Evolutionary conservation across 108 stramenopile species (phyloP).

Genomic region (Cyclotella choctawhatcheeana): DNA sequence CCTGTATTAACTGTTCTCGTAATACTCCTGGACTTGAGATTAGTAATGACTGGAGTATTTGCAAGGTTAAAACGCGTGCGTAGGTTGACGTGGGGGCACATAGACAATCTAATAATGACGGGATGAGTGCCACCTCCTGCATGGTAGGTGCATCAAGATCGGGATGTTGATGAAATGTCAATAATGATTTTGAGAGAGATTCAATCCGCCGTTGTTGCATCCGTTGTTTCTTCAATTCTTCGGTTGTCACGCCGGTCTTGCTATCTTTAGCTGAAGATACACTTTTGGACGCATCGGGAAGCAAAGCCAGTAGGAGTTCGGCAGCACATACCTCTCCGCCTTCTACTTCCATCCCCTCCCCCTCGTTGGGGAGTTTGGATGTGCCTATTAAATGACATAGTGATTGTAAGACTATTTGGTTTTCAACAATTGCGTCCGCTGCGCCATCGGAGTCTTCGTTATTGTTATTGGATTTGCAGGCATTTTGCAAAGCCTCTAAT

Average conservation of each 20-base stretch:
- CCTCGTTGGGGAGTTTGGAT: constrained; percentile 11
- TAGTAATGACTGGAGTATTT: constrained; percentile 54
- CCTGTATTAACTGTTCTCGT: constrained; percentile 67
- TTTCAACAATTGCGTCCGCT: constrained; percentile 30
- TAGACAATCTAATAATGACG: constrained; percentile 61
- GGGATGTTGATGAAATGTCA: constrained; percentile 38
- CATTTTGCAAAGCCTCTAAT: constrained; percentile 41
- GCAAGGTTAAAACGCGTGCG: constrained; percentile 67
- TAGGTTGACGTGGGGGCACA: constrained; percentile 42
- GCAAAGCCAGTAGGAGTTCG: constrained; percentile 32
- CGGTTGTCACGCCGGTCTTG: constrained; percentile 15
- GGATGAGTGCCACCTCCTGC: constrained; percentile 25
- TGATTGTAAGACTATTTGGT: constrained; percentile 15
- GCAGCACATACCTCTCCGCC: constrained; percentile 43
- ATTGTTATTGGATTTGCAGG: background rate
- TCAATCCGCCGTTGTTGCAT: constrained; percentile 33
- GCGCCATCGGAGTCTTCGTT: constrained; percentile 29
- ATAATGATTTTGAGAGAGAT: constrained; percentile 35
- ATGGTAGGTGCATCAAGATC: constrained; percentile 2
- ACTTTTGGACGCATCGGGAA: background rate
- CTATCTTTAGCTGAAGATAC: background rate
- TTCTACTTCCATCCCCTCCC: constrained; percentile 45
- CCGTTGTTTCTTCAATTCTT: constrained; percentile 24
- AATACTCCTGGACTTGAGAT: constrained; percentile 43
- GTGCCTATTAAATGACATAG: constrained; percentile 39